Conservation (phyloP, 495 filamentous ascomycete species). For the Hypoxylon perforatum region DNA sequence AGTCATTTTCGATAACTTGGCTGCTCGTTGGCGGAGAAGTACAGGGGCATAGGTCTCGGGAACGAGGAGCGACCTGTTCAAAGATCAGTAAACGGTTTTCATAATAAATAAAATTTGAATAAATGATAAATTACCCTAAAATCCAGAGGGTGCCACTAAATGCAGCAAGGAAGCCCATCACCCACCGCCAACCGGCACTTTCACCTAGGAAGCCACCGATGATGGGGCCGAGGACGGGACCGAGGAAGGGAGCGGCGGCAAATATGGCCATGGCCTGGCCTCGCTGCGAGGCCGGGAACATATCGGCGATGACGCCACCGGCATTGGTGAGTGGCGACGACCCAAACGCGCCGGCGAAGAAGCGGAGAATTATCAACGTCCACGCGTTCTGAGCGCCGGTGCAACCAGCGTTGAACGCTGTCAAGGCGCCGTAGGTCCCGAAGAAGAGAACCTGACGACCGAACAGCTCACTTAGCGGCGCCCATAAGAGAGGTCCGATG, state of each 20-base stretch:
- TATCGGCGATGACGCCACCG: conserved; percentile 69
- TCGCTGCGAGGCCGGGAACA: conserved; percentile 69
- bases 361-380: conserved; percentile 70
- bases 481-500: conserved; percentile 55
- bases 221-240: conserved; percentile 64
- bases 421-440: conserved; percentile 64
- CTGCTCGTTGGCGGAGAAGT: conserved; percentile 72
- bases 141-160: conserved; percentile 70
- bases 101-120: no score
- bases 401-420: conserved; percentile 65
- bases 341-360: conserved; percentile 71
- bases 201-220: conserved; percentile 71
- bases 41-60: conserved; percentile 79
- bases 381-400: conserved; percentile 33
- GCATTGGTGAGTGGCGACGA: conserved; percentile 71
- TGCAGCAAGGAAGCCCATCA: conserved; percentile 70
- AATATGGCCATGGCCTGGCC: conserved; percentile 70
- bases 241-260: conserved; percentile 63
- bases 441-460: conserved; percentile 69
- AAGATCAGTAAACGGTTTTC: no score
- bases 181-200: conserved; percentile 72
- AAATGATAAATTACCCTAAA: no score
- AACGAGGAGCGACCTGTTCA: conserved; percentile 68
- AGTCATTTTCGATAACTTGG: conserved; percentile 68
- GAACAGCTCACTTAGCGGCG: conserved; percentile 63